Evolutionary conservation across 1,139 yeast species (phyloP), one percentile per base, ranked within the genome.

Genomic region (Protomyces gravidus): DNA sequence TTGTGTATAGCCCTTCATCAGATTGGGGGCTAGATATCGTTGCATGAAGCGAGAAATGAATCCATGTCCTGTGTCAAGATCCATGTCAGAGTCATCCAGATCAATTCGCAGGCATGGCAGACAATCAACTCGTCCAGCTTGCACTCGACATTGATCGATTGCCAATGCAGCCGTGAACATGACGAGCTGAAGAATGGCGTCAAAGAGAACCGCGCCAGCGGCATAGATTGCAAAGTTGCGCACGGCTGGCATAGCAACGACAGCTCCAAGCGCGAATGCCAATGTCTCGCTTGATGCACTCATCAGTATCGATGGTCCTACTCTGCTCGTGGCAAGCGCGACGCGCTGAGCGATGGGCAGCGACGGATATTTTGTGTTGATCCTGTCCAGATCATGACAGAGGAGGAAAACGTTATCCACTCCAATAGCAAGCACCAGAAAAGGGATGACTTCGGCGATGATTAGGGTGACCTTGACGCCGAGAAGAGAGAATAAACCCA

Each of bases 381-480:
- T 78, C 26, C 77, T 73, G 48, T 83, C 81, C 53, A 87, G 75
- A 68, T 89, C 96, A 70, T 89, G 92, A 1, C 89, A 85, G 25
- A 92, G 80, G 65, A 92, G 75, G 69, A 90, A 92, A 33, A 92
- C 86, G 69, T 92, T 92, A 72, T 92, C 98, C 27, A 92, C 92
- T 15, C 98, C 98, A 61, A 92, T 84, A 0, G 98, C 98, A 63
- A 92, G 76, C 4, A 92, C 86, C 68, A 92, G 74, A 68, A 92
- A 92, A n/a, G 97, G 97, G 48, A 92, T 92, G 2, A 92, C 97
- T 69, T 92, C 97, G 1, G 97, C 97, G 64, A 92, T 89, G 64
- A 92, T 90, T 45, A 92, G 75, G 0, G 97, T 92, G 0, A 95
- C 87, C 67, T 86, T 88, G 55, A 90, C 73, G 0, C 95, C 95